Base-by-base conservation (phyloP, 495 filamentous ascomycete genomes). In the Aspergillus coremiiformis region DNA sequence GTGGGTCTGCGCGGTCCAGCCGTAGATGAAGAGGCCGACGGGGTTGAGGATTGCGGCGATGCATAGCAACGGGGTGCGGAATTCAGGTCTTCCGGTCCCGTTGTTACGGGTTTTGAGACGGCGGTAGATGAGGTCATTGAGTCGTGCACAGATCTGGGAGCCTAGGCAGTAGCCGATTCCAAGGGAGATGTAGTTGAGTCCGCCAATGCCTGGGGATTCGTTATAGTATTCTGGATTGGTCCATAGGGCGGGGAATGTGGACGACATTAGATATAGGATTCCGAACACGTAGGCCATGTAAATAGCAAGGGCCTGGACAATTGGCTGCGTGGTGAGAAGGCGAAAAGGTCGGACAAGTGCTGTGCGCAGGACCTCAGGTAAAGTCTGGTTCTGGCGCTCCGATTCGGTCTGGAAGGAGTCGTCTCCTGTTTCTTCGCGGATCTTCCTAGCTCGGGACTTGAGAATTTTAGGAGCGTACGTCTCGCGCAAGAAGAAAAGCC, bases 221-320 rank as follows among this genome's bases (percentile, higher is more conserved):
- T 79, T 68, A 72, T 89, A 90, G 23, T 74, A 72, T 0, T 48
- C 35, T 5, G 60, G 57, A 33, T 59, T 63, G 9, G 72, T 76
- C 79, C 81, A 89, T 27, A 90, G 79, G 14, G 54, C 44, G 0
- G 85, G 82, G 66, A 87, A 88, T 24, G 82, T 84, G 4, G 83
- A 79, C 5, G 89, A 73, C 41, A 87, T 75, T 4, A 90, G 78
- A 51, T 89, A 90, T 71, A 84, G 82, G 14, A 87, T 64, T 3
- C 85, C 86, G 66, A 86, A 90, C 32, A 85, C 65, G 60, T 83
- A 90, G 51, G 79, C 79, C 77, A 82, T 81, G 66, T 84, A 85
- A 7, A 78, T 26, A 6, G 83, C 76, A 9, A 86, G 66, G 41
- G 70, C 70, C 63, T 83, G 79, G 32, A 85, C 72, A 53, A 83